Percentiles rank a stretch among this genome's conserved stretches.
Evolutionary conservation across 2,329 filamentous ascomycete species (phyloP).

Genomic region (Penicillium sp.): DNA sequence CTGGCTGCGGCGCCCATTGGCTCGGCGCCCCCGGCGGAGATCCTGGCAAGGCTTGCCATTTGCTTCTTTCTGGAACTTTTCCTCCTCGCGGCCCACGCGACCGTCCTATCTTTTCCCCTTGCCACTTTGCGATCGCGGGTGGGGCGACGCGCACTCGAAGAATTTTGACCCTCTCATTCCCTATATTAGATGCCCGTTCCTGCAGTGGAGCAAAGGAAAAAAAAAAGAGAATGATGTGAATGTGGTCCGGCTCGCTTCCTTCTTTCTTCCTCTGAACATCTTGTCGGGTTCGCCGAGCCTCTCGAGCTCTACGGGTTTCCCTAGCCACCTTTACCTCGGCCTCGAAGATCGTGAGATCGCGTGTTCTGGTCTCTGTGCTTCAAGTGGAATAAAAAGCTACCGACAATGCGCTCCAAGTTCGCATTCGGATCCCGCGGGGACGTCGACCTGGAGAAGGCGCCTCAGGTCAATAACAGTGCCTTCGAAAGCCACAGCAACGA

Average conservation of each 20-base stretch:
- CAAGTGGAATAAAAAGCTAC: background rate
- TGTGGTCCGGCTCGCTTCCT: constrained; percentile 1
- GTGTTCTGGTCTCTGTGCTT: background rate
- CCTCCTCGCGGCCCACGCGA: constrained; percentile 17
- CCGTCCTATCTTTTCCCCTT: constrained; percentile 16
- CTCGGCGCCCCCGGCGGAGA: background rate
- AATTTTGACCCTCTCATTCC: constrained; percentile 17
- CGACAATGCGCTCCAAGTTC: constrained; percentile 15
- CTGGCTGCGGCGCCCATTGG: constrained; percentile 1
- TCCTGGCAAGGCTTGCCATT: constrained; percentile 19
- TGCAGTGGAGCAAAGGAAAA: constrained; percentile 19
- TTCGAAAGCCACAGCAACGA: constrained; percentile 37
- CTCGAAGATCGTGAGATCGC: too few species aligned
- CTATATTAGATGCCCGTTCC: constrained; percentile 19
- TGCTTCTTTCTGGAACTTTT: constrained; percentile 22
- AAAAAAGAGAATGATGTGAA: constrained; percentile 25
- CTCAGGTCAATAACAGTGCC: constrained; percentile 27
- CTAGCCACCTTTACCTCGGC: too few species aligned
- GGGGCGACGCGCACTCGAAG: constrained; percentile 18
- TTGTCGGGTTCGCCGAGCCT: constrained; percentile 20
- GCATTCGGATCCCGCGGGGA: constrained; percentile 23
- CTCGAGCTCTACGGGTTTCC: constrained; percentile 15
- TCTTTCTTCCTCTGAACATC: constrained; percentile 13
- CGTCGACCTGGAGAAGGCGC: constrained; percentile 35
- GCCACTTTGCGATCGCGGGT: constrained; percentile 15